Percentiles rank a stretch among this genome's conserved stretches.
phyloP scores from a whole-genome alignment of 345 rosid genomes.

The Gossypium bickii region DNA sequence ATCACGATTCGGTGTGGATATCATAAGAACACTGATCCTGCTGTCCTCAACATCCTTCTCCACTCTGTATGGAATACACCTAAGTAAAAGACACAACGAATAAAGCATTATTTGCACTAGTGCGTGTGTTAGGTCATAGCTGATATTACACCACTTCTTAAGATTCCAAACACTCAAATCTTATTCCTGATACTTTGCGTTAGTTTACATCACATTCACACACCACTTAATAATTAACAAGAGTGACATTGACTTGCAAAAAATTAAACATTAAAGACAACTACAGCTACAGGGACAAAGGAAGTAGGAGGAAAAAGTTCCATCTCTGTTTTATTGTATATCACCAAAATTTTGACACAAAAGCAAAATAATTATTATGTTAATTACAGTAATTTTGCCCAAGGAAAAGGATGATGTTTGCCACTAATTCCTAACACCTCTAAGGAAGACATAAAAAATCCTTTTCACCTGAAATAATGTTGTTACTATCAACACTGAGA shows the following conservation, averaged over 20 bases:
- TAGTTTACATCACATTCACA: not conserved
- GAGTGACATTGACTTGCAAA: not conserved
- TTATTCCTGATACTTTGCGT: not conserved
- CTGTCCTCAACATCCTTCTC: slow-evolving; percentile 23
- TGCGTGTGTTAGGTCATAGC: not conserved
- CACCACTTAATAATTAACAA: too few relatives aligned
- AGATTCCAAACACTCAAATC: not conserved
- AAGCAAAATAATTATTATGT: not conserved
- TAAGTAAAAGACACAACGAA: not conserved
- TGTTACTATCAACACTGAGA: not conserved
- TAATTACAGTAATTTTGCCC: not conserved
- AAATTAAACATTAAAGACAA: not conserved
- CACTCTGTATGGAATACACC: slow-evolving; percentile 48
- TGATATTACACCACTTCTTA: not conserved
- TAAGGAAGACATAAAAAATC: not conserved
- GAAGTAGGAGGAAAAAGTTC: slow-evolving; percentile 1
- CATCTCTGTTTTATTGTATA: not conserved
- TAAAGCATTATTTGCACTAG: too few relatives aligned
- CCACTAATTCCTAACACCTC: not conserved
- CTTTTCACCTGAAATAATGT: not conserved
- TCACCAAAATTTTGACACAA: not conserved
- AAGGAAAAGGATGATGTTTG: not conserved
- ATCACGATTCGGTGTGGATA: slow-evolving; percentile 47
- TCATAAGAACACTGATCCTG: slow-evolving; percentile 42
- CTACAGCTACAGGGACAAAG: not conserved